A percentile compares a stretch with the other conserved stretches of the same genome.
Conservation (phyloP, 2,329 filamentous ascomycete species). For the Neofusicoccum sp. region DNA sequence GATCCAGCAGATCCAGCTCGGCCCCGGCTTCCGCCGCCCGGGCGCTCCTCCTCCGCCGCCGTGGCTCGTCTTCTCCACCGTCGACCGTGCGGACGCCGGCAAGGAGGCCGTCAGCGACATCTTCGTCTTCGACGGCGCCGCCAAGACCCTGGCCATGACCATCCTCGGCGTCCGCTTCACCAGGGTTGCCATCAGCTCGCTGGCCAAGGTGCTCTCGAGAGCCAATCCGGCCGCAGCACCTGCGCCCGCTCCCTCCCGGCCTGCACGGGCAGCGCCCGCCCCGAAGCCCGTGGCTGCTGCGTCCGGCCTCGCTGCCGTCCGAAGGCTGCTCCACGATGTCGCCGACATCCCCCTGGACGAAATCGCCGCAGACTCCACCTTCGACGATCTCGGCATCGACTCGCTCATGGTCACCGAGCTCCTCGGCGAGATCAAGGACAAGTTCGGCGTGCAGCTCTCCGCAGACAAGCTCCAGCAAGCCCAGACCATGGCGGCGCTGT, state of each 20-base stretch:
- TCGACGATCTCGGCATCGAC: background rate
- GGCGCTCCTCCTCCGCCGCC: background rate
- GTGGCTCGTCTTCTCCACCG: background rate
- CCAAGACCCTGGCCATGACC: background rate
- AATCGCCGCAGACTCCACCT: background rate
- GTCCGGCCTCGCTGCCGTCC: background rate
- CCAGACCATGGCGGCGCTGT: too few species aligned
- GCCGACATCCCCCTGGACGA: background rate
- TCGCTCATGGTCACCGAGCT: background rate
- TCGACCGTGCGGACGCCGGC: background rate
- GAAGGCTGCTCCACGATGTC: background rate
- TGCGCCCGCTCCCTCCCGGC: too few species aligned
- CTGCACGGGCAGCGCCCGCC: background rate
- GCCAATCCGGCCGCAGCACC: background rate
- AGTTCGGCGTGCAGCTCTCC: background rate
- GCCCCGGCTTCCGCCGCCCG: background rate
- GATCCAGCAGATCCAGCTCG: background rate
- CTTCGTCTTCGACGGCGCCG: background rate
- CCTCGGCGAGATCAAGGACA: background rate
- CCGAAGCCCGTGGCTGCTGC: background rate
- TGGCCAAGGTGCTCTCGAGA: background rate
- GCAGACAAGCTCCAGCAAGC: background rate
- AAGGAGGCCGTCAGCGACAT: background rate
- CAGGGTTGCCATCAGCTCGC: too few species aligned
- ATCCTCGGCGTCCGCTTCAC: background rate